phyloP scores from a whole-genome alignment of 2,329 filamentous ascomycete genomes.

The Coniella vitis region DNA sequence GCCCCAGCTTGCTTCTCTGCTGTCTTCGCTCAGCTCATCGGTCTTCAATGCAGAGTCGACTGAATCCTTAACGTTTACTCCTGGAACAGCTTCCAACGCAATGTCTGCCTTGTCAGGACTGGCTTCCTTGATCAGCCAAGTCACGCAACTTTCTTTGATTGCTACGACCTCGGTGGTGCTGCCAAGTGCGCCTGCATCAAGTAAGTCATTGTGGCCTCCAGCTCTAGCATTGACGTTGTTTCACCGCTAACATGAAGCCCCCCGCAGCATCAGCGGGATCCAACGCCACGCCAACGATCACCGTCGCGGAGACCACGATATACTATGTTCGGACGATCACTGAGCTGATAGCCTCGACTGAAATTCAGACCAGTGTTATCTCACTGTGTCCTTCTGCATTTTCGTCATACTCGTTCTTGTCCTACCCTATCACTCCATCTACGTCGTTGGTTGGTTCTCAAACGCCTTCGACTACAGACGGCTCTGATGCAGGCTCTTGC shows the following conservation, averaged over 20 bases:
- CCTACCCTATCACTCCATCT: background rate
- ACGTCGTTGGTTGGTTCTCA: background rate
- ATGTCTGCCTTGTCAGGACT: slow-evolving; percentile 8
- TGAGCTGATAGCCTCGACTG: slow-evolving; percentile 12
- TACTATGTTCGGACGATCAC: slow-evolving; percentile 16
- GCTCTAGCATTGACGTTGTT: too few species aligned
- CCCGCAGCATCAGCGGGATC: background rate
- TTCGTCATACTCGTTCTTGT: background rate
- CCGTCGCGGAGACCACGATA: slow-evolving; percentile 11
- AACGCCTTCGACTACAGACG: background rate
- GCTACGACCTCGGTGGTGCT: background rate
- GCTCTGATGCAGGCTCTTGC: slow-evolving; percentile 5
- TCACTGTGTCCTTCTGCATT: slow-evolving; percentile 1
- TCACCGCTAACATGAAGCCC: background rate
- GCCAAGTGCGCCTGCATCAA: background rate
- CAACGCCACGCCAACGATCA: background rate
- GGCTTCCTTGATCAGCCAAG: slow-evolving; percentile 13
- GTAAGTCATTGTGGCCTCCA: background rate
- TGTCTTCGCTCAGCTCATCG: slow-evolving; percentile 12
- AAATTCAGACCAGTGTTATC: slow-evolving; percentile 3
- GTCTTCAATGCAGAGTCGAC: background rate
- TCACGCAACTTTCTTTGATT: slow-evolving; percentile 11
- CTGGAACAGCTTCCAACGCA: slow-evolving; percentile 3
- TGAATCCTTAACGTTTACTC: background rate
- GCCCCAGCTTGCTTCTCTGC: slow-evolving; percentile 7